Evolutionary conservation across 1,284 basidiomycete species (phyloP).

Genomic region (Pascua guehoae): DNA sequence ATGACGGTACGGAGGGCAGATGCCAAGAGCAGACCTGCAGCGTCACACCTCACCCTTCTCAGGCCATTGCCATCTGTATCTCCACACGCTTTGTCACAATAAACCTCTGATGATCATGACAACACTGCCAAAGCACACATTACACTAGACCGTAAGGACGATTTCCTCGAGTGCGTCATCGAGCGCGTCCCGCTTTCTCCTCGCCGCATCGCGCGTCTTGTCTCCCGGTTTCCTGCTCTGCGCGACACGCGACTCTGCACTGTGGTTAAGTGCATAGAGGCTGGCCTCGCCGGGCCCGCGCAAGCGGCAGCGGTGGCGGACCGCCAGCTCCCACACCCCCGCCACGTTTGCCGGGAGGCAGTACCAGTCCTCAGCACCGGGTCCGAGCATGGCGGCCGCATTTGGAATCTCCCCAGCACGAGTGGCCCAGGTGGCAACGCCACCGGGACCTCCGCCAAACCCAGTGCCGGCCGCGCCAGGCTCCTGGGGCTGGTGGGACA

Average conservation of each 20-base stretch:
- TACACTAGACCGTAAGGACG: conserved; percentile 7
- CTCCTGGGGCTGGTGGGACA: no score
- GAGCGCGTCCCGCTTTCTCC: conserved; percentile 10
- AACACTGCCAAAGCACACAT: background rate
- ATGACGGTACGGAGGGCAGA: no score
- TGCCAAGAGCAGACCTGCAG: no score
- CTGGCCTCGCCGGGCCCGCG: conserved; percentile 27
- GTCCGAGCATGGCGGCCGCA: conserved; percentile 5
- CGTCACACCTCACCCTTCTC: no score
- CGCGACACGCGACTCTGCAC: conserved; percentile 19
- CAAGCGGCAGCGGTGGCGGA: conserved; percentile 32
- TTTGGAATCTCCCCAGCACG: conserved; percentile 38
- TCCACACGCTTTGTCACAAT: no score
- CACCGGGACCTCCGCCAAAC: conserved; percentile 31
- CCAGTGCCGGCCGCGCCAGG: background rate
- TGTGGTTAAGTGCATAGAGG: conserved; percentile 34
- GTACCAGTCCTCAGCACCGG: conserved; percentile 28
- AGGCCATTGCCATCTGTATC: no score
- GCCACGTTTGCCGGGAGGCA: conserved; percentile 30
- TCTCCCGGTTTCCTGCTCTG: background rate
- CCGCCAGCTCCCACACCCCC: conserved; percentile 28
- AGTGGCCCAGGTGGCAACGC: conserved; percentile 35
- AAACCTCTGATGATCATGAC: background rate
- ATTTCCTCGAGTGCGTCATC: conserved; percentile 27
- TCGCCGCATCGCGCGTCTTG: conserved; percentile 5